Evolutionary conservation across 169 alveolate species (phyloP).

Genomic region (Eimeria sp.): DNA sequence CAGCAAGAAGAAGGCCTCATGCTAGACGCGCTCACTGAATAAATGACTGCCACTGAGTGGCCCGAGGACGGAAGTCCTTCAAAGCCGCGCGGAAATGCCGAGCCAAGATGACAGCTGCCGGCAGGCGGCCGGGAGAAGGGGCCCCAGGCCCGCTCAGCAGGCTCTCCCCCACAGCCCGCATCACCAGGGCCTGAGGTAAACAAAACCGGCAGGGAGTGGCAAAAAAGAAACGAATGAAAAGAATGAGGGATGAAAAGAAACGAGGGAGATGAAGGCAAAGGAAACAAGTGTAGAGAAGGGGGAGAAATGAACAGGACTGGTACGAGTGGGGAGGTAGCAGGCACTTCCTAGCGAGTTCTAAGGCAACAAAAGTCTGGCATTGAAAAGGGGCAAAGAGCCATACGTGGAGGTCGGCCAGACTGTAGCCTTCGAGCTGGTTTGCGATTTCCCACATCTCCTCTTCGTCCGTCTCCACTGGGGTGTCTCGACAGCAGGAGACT

Average conservation of each 20-base stretch:
- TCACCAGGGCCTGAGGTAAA: conserved; percentile 26
- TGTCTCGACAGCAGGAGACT: background rate
- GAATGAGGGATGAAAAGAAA: background rate
- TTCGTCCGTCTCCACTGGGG: background rate
- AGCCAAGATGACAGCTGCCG: background rate
- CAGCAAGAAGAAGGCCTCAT: background rate
- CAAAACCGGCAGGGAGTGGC: background rate
- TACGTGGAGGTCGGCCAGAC: conserved; percentile 64
- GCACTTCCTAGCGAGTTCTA: background rate
- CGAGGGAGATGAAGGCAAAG: background rate
- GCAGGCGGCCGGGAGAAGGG: background rate
- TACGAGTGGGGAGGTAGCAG: too few species aligned
- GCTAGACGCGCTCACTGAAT: conserved; percentile 23
- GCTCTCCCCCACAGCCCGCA: conserved; percentile 58
- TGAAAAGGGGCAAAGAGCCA: background rate
- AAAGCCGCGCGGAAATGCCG: conserved; percentile 29
- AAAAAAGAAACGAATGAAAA: background rate
- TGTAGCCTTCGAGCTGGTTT: conserved; percentile 64
- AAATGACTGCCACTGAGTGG: conserved; percentile 36
- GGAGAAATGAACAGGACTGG: background rate
- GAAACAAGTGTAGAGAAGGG: background rate
- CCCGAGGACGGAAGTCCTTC: conserved; percentile 44
- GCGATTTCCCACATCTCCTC: conserved; percentile 42
- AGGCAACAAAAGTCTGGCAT: background rate
- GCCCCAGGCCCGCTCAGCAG: background rate